These are phyloP conservation scores for Tulasnella sp. DNA, from an alignment of 768 basidiomycete genomes.

Conservation along the genomic window DNA sequence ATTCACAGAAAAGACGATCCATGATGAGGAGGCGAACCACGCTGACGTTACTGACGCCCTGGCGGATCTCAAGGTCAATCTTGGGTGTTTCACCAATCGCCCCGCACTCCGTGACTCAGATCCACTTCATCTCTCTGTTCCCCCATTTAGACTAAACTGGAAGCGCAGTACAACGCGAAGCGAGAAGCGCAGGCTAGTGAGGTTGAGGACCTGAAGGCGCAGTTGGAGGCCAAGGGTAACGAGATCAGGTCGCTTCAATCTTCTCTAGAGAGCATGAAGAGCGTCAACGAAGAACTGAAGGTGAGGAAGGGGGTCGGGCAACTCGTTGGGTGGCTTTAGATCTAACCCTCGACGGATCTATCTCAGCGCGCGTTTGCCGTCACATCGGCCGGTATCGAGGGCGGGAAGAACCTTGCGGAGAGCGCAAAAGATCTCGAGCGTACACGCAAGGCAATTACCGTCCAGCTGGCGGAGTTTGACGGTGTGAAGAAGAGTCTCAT, in stretches of 20 bases:
- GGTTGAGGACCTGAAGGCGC: constrained; percentile 82
- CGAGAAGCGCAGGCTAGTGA: constrained; percentile 88
- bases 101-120: constrained; percentile 33
- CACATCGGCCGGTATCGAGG: constrained; percentile 95
- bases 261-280: constrained; percentile 89
- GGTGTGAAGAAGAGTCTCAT: constrained; percentile 98
- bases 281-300: constrained; percentile 98
- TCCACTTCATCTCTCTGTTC: constrained; percentile 35
- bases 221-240: constrained; percentile 78
- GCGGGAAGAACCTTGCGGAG: constrained; percentile 95
- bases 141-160: constrained; percentile 78
- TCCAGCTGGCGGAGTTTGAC: constrained; percentile 98
- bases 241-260: constrained; percentile 84
- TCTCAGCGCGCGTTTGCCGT: constrained; percentile 92
- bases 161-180: constrained; percentile 90
- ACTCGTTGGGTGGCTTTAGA: background rate
- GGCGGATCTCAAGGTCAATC: constrained; percentile 81
- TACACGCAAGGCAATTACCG: constrained; percentile 93
- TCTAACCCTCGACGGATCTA: background rate
- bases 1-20: constrained; percentile 81
- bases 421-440: constrained; percentile 97
- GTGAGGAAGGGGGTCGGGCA: constrained; percentile 49
- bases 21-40: constrained; percentile 84
- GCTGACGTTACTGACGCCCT: constrained; percentile 82
- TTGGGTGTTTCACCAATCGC: constrained; percentile 30